Evolutionary conservation across 2,329 filamentous ascomycete species (phyloP), one percentile per base, ranked within the genome.

Genomic region (Fusarium paranaense): DNA sequence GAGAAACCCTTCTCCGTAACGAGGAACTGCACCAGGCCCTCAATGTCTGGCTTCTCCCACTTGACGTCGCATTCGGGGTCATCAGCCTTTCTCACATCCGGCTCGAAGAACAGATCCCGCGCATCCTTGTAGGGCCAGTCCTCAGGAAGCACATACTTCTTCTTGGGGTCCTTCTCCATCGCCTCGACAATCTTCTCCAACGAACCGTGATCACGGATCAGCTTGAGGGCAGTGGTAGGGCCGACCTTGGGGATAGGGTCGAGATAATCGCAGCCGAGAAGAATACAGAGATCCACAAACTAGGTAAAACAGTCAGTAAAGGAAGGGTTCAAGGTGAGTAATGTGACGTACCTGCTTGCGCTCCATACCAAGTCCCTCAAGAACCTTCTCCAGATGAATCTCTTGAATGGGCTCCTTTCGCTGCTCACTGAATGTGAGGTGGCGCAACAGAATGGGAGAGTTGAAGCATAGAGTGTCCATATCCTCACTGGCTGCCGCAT

Each of bases 381-480:
- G 87, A 5, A 97, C 95, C 82, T 93, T 95, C 78, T 95, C 92
- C 18, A 98, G 85, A 79, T 94, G 92, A 60, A 99, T 97, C 83
- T 99, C 97, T 79, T 97, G 95, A 76, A 99, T 98, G 0, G 97
- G 97, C 82, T 98, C 95, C 84, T 99, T 99, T 73, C 96, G 90
- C 86, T 98, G 95, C 86, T 99, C 97, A 81, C 95, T 97, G 83
- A 98, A 98, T 2, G 97, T 99, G 73, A 99, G 89, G 84, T 99
- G 95, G 59, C 97, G 90, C 73, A 99, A 86, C 56, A 99, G 86
- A 68, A 99, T 95, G 0, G 97, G 97, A 61, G 95, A 89, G 79
- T 98, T 92, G 83, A 99, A 99, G 80, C 96, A 98, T 64, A 99
- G 86, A 0, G 97, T 99, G 81, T 99, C 97, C 97, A 99, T 99